A percentile compares a stretch with the other conserved stretches of the same genome.
phyloP scores from a whole-genome alignment of 768 basidiomycete genomes.

The Leccinum disarticulatum region DNA sequence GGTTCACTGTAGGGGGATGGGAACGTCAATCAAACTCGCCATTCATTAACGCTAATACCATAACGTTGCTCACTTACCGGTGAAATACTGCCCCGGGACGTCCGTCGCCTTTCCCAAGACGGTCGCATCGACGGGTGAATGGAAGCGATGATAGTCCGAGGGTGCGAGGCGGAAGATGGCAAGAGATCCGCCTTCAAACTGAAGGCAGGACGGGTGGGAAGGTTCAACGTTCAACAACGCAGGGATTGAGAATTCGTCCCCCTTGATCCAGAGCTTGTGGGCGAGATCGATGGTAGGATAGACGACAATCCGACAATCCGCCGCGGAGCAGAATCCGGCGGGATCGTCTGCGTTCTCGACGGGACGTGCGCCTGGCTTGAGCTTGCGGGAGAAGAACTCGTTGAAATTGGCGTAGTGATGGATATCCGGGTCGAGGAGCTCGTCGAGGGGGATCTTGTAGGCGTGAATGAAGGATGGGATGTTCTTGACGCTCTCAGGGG shows the following conservation, averaged over 20 bases:
- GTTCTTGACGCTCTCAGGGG: constrained; percentile 47
- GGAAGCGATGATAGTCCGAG: constrained; percentile 81
- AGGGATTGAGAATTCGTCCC: constrained; percentile 65
- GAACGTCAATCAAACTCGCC: background rate
- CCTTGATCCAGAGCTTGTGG: constrained; percentile 76
- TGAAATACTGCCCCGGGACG: constrained; percentile 60
- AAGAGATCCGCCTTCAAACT: constrained; percentile 48
- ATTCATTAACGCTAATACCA: background rate
- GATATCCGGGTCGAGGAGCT: constrained; percentile 65
- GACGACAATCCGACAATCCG: constrained; percentile 75
- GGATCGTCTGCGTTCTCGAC: constrained; percentile 55
- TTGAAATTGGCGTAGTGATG: constrained; percentile 68
- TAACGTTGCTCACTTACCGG: constrained; percentile 37
- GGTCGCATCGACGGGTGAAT: constrained; percentile 61
- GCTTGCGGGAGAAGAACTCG: constrained; percentile 67
- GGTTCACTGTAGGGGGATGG: constrained; percentile 52
- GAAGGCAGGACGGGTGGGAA: constrained; percentile 39
- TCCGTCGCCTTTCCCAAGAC: constrained; percentile 41
- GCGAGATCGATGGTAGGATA: constrained; percentile 59
- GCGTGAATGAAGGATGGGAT: constrained; percentile 58
- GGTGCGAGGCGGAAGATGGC: constrained; percentile 79
- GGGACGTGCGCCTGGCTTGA: constrained; percentile 60
- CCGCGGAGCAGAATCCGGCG: constrained; percentile 56
- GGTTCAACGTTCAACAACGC: constrained; percentile 50
- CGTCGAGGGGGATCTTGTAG: constrained; percentile 52